These are phyloP conservation scores for Lentinula raphanica DNA, from an alignment of 768 basidiomycete genomes.

Conservation along the genomic window DNA sequence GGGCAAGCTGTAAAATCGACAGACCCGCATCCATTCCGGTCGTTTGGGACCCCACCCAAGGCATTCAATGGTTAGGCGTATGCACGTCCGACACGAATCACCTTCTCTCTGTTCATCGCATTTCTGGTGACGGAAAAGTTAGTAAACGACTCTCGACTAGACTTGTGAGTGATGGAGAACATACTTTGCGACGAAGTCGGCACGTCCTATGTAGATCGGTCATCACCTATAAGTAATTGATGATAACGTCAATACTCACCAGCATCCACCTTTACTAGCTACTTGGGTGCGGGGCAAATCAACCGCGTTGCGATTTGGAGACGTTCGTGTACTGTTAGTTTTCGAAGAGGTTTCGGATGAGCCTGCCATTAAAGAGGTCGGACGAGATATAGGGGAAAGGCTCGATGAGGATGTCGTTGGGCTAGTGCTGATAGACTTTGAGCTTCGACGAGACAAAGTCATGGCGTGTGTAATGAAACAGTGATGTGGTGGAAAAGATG, in stretches of 20 bases:
- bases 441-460: slow-evolving; percentile 46
- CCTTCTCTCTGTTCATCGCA: slow-evolving; percentile 82
- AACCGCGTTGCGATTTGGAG: slow-evolving; percentile 41
- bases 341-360: slow-evolving; percentile 29
- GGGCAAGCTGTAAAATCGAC: slow-evolving; percentile 16
- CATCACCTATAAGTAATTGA: slow-evolving; percentile 9
- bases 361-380: slow-evolving; percentile 29
- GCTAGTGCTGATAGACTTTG: slow-evolving; percentile 44
- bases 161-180: not conserved
- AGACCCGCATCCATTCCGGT: slow-evolving; percentile 87
- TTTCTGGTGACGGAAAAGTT: slow-evolving; percentile 47
- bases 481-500: slow-evolving; percentile 19
- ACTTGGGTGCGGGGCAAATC: slow-evolving; percentile 50
- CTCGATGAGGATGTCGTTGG: slow-evolving; percentile 39
- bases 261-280: slow-evolving; percentile 72
- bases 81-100: slow-evolving; percentile 77
- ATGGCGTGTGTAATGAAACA: not conserved
- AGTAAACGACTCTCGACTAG: slow-evolving; percentile 8
- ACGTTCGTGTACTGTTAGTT: slow-evolving; percentile 34
- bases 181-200: slow-evolving; percentile 74
- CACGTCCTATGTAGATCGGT: slow-evolving; percentile 57
- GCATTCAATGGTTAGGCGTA: slow-evolving; percentile 75
- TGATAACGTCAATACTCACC: slow-evolving; percentile 41
- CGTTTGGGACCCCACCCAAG: slow-evolving; percentile 81
- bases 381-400: slow-evolving; percentile 40